Base-by-base conservation (phyloP, 495 filamentous ascomycete species). In the Copromyces sp. region DNA sequence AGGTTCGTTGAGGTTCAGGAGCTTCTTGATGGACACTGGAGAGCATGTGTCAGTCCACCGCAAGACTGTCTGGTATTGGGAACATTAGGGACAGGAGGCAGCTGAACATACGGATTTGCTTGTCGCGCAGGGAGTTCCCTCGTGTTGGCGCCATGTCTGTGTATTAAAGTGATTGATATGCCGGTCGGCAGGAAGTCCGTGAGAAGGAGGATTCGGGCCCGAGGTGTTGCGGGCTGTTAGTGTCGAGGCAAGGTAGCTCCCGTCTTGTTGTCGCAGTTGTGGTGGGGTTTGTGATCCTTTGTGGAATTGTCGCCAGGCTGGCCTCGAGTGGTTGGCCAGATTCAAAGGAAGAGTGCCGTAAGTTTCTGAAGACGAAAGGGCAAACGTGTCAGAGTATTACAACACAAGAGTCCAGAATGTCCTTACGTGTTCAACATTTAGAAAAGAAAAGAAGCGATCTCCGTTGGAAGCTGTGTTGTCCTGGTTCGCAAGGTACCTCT, bases 1-100 rank as follows among this genome's bases (percentile, higher is more conserved):
- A 24, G 88, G 82, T 80, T 96, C 92, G 79, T 99, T 99, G 77
- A 99, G 83, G 81, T 97, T 98, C 76, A 99, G 89, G 76, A 99
- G 93, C 82, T 94, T 96, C 83, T 97, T 93, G 75, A 99, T 93
- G 3, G 94, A 96, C 68, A 91, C 96, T 99, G 76, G 44, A 68
- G 42, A 42, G 53, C 53, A 37, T 35, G n/a, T 72, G 59, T 79
- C 47, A 81, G 79, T 69, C 39, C 39, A 39, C 68, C 8, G 32
- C 9, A 40, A 39, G 8, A 40, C 53, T 35, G 53, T 35, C 53
- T 37, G 53, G 29, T 24, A 65, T 4, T 5, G 16, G 6, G 20
- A 53, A 9, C 20, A 40, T 2, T 73, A 76, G 74, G 77, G 80
- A 81, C 85, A 87, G 78, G 87, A 65, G 35, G n/a, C 7, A 39